phyloP scores from a whole-genome alignment of 208 protist species.

The Lotmaria passim region DNA sequence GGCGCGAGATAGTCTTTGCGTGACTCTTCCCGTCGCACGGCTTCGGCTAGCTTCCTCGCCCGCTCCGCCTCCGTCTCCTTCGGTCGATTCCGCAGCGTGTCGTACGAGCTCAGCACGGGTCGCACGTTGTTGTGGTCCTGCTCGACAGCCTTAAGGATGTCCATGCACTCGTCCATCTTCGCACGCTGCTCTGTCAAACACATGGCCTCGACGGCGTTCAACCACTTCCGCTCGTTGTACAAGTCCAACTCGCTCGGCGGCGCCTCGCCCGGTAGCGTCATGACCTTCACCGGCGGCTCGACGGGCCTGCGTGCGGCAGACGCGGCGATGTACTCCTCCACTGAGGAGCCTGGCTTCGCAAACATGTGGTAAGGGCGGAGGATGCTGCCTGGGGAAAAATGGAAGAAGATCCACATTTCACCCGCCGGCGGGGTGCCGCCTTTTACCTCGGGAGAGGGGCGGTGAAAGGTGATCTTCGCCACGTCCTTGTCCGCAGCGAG shows the following conservation, averaged over 20 bases:
- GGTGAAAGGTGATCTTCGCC: constrained; percentile 76
- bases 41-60: constrained; percentile 71
- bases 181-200: constrained; percentile 66
- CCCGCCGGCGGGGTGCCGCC: constrained; percentile 29
- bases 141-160: constrained; percentile 61
- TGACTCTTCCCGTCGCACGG: constrained; percentile 68
- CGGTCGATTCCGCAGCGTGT: constrained; percentile 90
- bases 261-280: constrained; percentile 68
- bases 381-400: constrained; percentile 75
- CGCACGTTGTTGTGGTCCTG: constrained; percentile 48
- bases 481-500: constrained; percentile 64
- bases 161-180: constrained; percentile 58
- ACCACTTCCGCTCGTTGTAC: constrained; percentile 85
- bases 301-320: constrained; percentile 35
- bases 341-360: constrained; percentile 65
- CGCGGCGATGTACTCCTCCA: constrained; percentile 80
- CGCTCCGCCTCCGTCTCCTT: constrained; percentile 84
- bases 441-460: constrained; percentile 29
- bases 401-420: constrained; percentile 90
- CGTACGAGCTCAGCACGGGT: constrained; percentile 71
- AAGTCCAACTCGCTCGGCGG: constrained; percentile 78
- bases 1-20: constrained; percentile 90
- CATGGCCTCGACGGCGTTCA: constrained; percentile 61
- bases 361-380: constrained; percentile 86
- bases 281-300: constrained; percentile 60